phyloP scores from a whole-genome alignment of 768 basidiomycete genomes.

The Leccinum subtestaceum region DNA sequence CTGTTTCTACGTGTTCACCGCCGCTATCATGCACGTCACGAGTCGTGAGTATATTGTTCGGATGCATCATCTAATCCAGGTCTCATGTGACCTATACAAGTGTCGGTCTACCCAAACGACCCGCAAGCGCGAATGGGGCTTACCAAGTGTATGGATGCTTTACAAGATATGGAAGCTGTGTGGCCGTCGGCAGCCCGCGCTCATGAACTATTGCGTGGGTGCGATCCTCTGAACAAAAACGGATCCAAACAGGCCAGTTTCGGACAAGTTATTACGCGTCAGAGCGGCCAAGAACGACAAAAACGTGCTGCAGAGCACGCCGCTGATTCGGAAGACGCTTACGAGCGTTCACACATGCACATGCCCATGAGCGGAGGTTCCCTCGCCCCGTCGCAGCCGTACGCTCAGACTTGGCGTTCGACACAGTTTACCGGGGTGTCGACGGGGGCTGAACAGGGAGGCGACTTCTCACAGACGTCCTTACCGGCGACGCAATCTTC shows the following conservation, averaged over 20 bases:
- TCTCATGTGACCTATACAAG: constrained; percentile 33
- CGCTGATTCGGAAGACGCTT: constrained; percentile 37
- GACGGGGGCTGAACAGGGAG: constrained; percentile 4
- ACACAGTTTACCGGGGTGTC: constrained; percentile 17
- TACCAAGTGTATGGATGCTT: constrained; percentile 61
- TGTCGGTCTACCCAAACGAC: constrained; percentile 61
- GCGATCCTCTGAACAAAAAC: constrained; percentile 37
- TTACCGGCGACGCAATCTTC: constrained; percentile 19
- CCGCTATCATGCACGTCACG: constrained; percentile 76
- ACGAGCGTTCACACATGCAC: constrained; percentile 24
- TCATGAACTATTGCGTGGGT: constrained; percentile 66
- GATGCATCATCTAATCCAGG: neutral
- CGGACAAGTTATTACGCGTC: constrained; percentile 13
- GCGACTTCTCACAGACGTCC: constrained; percentile 8
- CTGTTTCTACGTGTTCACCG: constrained; percentile 78
- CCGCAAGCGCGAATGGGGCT: constrained; percentile 68
- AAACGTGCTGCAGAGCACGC: constrained; percentile 63
- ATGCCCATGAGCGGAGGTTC: constrained; percentile 4
- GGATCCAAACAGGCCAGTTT: neutral
- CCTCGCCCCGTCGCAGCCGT: constrained; percentile 15
- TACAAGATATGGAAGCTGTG: constrained; percentile 60
- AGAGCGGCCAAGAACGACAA: constrained; percentile 34
- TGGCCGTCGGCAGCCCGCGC: constrained; percentile 81
- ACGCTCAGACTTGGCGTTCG: constrained; percentile 31
- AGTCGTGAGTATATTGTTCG: constrained; percentile 47